phyloP scores from a whole-genome alignment of 2,329 filamentous ascomycete species.

The Parascedosporium putredinis region DNA sequence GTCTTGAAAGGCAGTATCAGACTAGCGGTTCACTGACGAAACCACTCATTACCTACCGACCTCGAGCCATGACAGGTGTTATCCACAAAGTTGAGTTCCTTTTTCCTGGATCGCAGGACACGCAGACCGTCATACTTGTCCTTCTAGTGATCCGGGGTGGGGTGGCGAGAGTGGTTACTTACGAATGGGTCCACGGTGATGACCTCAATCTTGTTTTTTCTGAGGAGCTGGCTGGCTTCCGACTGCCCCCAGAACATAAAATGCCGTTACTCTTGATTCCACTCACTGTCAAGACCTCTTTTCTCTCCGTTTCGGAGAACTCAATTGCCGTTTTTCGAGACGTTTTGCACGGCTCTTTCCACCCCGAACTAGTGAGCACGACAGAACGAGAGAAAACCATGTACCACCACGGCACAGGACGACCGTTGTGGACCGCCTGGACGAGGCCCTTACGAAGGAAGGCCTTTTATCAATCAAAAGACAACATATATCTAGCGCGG shows the following conservation, averaged over 20 bases:
- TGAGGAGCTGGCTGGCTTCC: constrained; percentile 37
- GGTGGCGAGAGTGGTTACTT: constrained; percentile 41
- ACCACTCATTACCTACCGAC: constrained; percentile 42
- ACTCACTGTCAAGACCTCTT: constrained; percentile 58
- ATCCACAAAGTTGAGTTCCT: constrained; percentile 85
- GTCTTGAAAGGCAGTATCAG: constrained; percentile 39
- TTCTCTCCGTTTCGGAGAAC: constrained; percentile 54
- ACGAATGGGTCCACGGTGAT: constrained; percentile 49
- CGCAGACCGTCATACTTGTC: constrained; percentile 65
- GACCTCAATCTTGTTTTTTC: constrained; percentile 33
- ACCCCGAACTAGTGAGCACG: constrained; percentile 34
- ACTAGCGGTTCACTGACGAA: constrained; percentile 30
- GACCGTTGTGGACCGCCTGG: constrained; percentile 75
- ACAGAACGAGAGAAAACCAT: constrained; percentile 28
- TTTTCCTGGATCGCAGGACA: constrained; percentile 55
- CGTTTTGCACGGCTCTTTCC: constrained; percentile 39
- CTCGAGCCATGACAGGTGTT: constrained; percentile 51
- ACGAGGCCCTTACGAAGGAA: constrained; percentile 61
- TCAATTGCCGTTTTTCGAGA: constrained; percentile 47
- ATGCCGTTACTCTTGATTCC: constrained; percentile 64
- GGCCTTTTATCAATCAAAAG: constrained; percentile 51
- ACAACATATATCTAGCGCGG: constrained; percentile 75
- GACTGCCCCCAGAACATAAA: constrained; percentile 38
- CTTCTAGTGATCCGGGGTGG: constrained; percentile 45
- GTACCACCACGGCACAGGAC: constrained; percentile 34